phyloP scores from a whole-genome alignment of 2,329 filamentous ascomycete species.

The Grosmannia penicillata region DNA sequence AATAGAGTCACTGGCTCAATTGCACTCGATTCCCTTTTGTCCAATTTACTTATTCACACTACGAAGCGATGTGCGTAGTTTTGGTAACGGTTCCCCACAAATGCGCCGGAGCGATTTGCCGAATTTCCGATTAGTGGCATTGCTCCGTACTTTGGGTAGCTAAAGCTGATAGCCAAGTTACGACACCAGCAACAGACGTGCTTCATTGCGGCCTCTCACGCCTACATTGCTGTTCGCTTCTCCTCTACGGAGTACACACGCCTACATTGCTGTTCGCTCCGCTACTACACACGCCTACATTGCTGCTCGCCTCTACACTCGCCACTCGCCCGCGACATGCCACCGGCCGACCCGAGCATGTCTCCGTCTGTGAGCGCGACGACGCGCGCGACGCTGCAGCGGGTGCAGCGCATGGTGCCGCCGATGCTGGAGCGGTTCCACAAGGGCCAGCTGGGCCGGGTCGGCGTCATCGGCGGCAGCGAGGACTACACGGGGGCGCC shows the following conservation, averaged over 20 bases:
- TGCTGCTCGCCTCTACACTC: too few relatives aligned
- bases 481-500: slow-evolving; percentile 95
- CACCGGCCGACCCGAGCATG: not conserved
- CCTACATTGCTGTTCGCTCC: too few relatives aligned
- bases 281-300: too few relatives aligned
- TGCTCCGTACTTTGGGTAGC: too few relatives aligned
- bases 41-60: not conserved
- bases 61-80: too few relatives aligned
- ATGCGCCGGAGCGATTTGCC: not conserved
- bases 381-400: slow-evolving; percentile 61
- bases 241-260: too few relatives aligned
- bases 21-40: slow-evolving; percentile 46
- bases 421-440: slow-evolving; percentile 93
- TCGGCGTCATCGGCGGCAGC: slow-evolving; percentile 89
- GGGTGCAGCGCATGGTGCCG: slow-evolving; percentile 80
- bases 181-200: too few relatives aligned
- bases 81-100: too few relatives aligned
- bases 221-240: too few relatives aligned
- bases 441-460: slow-evolving; percentile 86
- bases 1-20: slow-evolving; percentile 48
- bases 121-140: not conserved
- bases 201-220: too few relatives aligned
- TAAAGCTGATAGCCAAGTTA: not conserved
- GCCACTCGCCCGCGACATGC: too few relatives aligned
- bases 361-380: slow-evolving; percentile 24